Conservation (phyloP, 2,329 filamentous ascomycete species). For the Drechslerella stenobrocha region DNA sequence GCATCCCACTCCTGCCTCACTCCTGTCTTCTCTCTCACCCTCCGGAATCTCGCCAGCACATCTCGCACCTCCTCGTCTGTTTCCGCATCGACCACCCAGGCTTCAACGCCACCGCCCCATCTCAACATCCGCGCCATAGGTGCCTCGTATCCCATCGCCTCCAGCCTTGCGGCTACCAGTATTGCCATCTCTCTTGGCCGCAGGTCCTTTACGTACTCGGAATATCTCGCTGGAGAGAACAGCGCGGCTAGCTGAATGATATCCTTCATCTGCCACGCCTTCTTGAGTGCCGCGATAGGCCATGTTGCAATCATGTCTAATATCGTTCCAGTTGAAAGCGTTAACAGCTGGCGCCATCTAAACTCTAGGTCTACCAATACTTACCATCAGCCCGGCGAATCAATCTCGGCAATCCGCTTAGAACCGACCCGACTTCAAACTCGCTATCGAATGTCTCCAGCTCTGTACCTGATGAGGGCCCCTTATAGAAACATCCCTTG, state of each 20-base stretch:
- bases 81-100: slow-evolving; percentile 35
- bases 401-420: slow-evolving; percentile 34
- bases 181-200: slow-evolving; percentile 41
- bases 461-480: slow-evolving; percentile 29
- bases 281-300: slow-evolving; percentile 25
- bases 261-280: slow-evolving; percentile 44
- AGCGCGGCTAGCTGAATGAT: slow-evolving; percentile 37
- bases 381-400: slow-evolving; percentile 44
- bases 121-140: slow-evolving; percentile 20
- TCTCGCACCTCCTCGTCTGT: slow-evolving; percentile 46
- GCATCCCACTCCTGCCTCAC: slow-evolving; percentile 40
- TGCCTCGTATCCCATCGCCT: slow-evolving; percentile 26
- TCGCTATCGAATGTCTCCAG: slow-evolving; percentile 44
- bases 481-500: slow-evolving; percentile 45
- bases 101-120: slow-evolving; percentile 36
- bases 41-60: slow-evolving; percentile 26
- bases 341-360: neutral
- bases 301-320: slow-evolving; percentile 46
- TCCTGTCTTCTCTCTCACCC: slow-evolving; percentile 32
- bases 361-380: slow-evolving; percentile 6
- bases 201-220: slow-evolving; percentile 28
- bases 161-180: slow-evolving; percentile 32
- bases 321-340: neutral
- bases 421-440: slow-evolving; percentile 38
- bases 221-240: slow-evolving; percentile 31